Conservation (phyloP, 2,329 filamentous ascomycete genomes). For the Trichophyton rubrum region DNA sequence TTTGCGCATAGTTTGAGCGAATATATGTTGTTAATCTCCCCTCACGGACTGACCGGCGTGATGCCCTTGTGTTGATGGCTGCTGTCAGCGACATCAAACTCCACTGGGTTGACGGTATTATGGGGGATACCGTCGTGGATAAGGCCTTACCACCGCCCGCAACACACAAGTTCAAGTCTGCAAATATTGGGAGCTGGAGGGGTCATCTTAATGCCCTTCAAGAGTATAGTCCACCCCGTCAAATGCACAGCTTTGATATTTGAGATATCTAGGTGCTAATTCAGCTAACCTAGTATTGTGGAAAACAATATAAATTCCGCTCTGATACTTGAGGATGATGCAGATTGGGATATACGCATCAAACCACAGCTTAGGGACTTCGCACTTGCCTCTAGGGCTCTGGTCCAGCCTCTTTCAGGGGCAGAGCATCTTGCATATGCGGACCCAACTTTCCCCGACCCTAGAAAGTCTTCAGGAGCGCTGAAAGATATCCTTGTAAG, state of each 20-base stretch:
- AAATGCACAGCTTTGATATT: neutral
- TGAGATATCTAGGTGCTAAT: neutral
- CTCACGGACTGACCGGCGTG: conserved; percentile 38
- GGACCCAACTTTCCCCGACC: neutral
- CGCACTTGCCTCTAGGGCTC: neutral
- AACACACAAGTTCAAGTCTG: conserved; percentile 12
- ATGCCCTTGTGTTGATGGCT: conserved; percentile 35
- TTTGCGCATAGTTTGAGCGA: conserved; percentile 29
- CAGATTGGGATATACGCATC: conserved; percentile 45
- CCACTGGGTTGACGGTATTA: conserved; percentile 35
- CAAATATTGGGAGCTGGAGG: conserved; percentile 33
- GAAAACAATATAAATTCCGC: conserved; percentile 36
- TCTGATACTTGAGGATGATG: conserved; percentile 45
- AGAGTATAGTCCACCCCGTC: conserved; percentile 14
- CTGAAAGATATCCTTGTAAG: neutral
- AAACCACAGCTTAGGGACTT: conserved; percentile 34
- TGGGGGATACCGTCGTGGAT: conserved; percentile 29
- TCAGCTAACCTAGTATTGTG: conserved; percentile 26
- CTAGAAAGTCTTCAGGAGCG: neutral
- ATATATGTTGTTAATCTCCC: conserved; percentile 38
- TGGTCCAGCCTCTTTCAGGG: neutral
- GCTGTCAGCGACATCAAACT: conserved; percentile 33
- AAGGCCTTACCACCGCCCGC: conserved; percentile 32
- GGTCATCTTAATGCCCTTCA: conserved; percentile 29
- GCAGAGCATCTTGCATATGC: neutral